Evolutionary conservation across 805 yeast species (phyloP).

Genomic region (Sungouiozyma intestinalis): DNA sequence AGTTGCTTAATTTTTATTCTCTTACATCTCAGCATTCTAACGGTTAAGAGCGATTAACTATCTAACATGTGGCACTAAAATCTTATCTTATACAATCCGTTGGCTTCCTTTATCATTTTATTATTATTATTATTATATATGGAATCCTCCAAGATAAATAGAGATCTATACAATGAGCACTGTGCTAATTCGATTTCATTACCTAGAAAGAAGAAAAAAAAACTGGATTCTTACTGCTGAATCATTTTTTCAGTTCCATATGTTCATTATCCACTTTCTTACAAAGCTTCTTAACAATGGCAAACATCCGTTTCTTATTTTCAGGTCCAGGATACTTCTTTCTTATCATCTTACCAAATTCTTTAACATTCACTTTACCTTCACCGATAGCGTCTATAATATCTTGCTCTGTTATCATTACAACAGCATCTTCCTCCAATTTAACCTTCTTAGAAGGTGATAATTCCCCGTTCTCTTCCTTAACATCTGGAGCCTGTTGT

Average conservation of each 20-base stretch:
- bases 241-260: slow-evolving; percentile 21
- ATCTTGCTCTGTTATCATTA: slow-evolving; percentile 46
- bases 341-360: slow-evolving; percentile 52
- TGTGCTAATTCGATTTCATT: too few species aligned
- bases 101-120: neutral
- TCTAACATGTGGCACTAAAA: too few species aligned
- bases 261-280: slow-evolving; percentile 23
- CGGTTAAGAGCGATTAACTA: neutral
- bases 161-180: too few species aligned
- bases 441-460: slow-evolving; percentile 34
- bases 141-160: too few species aligned
- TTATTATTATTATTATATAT: too few species aligned
- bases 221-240: neutral
- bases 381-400: slow-evolving; percentile 50
- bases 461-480: slow-evolving; percentile 8
- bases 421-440: slow-evolving; percentile 22
- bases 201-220: neutral
- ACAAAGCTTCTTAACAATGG: slow-evolving; percentile 24
- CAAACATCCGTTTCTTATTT: slow-evolving; percentile 23
- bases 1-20: slow-evolving; percentile 19
- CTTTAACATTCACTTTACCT: slow-evolving; percentile 35
- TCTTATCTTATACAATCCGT: neutral
- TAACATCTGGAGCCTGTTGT: slow-evolving; percentile 2
- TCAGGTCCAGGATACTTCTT: slow-evolving; percentile 35
- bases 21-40: neutral